phyloP scores from a whole-genome alignment of 129 eudicot species.

The Flaveria linearis region DNA sequence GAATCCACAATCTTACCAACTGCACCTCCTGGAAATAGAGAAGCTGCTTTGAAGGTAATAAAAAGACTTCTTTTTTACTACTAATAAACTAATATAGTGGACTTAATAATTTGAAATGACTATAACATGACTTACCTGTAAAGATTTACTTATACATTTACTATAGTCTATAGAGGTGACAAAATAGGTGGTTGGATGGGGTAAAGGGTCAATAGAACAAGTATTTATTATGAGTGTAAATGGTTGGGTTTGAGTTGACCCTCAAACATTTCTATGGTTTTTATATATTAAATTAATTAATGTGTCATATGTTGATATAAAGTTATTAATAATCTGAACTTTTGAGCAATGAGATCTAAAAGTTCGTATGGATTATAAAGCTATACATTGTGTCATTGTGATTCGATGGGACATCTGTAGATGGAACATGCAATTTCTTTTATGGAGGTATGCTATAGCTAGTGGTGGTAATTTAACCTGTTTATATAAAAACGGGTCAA shows the following conservation, averaged over 20 bases:
- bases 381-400: no score
- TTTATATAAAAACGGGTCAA: background rate
- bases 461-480: background rate
- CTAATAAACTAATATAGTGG: conserved; percentile 1
- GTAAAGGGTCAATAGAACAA: background rate
- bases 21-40: conserved; percentile 90
- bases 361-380: no score
- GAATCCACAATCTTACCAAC: conserved; percentile 64
- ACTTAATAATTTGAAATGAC: background rate
- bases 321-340: background rate
- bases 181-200: background rate
- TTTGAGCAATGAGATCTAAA: no score
- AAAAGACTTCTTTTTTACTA: background rate
- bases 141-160: background rate
- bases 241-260: background rate
- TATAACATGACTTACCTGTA: background rate
- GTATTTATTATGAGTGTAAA: background rate
- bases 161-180: background rate
- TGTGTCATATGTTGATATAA: background rate
- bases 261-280: background rate
- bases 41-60: conserved; percentile 83
- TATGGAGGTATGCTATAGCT: background rate
- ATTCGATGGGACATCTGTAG: no score
- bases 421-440: background rate
- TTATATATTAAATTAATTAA: background rate